These are phyloP conservation scores for Xylaria sp. DNA, from an alignment of 2,329 filamentous ascomycete genomes.

Conservation along the genomic window DNA sequence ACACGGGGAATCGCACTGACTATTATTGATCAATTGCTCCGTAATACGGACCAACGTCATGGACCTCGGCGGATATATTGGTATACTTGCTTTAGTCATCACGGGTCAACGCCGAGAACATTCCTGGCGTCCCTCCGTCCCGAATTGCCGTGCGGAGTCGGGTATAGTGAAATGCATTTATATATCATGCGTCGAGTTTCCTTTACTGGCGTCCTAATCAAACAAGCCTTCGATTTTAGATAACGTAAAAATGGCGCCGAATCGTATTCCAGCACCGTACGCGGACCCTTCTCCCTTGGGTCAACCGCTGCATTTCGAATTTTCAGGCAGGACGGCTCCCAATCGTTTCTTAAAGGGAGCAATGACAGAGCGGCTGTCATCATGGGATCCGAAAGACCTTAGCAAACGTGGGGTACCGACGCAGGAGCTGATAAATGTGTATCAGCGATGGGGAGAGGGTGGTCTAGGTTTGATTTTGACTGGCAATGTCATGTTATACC, in stretches of 20 bases:
- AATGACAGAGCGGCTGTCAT: conserved; percentile 69
- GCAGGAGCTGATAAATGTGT: conserved; percentile 57
- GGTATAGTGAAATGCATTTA: not conserved
- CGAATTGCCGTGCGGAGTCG: not conserved
- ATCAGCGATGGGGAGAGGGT: conserved; percentile 68
- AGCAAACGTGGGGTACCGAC: conserved; percentile 53
- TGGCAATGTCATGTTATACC: conserved; percentile 70
- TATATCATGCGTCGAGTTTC: not conserved
- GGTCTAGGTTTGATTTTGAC: conserved; percentile 64
- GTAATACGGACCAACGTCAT: not conserved
- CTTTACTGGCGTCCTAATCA: not conserved
- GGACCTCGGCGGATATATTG: not conserved
- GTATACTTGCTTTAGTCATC: not conserved
- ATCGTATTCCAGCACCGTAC: conserved; percentile 13
- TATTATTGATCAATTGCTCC: not conserved
- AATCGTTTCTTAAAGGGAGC: conserved; percentile 70
- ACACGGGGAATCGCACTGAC: not conserved
- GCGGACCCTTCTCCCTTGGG: conserved; percentile 31
- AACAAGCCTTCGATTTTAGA: not conserved
- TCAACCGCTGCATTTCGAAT: conserved; percentile 49
- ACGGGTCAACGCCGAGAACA: not conserved
- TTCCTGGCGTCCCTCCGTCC: not conserved
- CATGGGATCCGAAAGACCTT: conserved; percentile 64
- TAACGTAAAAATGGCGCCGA: conserved; percentile 18
- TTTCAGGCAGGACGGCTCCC: conserved; percentile 61